phyloP scores from a whole-genome alignment of 225 moss, liverwort and hornwort genomes.

The Lunularia cruciata region DNA sequence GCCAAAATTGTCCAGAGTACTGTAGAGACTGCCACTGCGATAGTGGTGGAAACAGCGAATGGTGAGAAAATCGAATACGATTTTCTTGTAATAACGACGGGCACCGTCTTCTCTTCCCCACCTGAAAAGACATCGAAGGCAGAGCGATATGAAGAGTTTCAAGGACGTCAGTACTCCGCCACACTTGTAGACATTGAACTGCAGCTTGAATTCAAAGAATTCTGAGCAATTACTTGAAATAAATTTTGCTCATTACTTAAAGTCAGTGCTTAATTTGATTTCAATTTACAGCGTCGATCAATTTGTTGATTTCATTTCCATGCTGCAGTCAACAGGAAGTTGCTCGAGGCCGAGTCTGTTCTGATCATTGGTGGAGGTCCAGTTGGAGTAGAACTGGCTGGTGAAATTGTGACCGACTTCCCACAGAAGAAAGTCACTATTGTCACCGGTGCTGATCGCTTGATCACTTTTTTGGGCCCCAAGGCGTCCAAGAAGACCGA shows the following conservation, averaged over 20 bases:
- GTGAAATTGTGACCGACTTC: constrained; percentile 77
- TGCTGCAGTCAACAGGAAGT: constrained; percentile 57
- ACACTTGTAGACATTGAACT: not conserved
- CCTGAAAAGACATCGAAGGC: constrained; percentile 37
- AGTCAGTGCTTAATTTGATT: no score
- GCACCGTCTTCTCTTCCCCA: constrained; percentile 54
- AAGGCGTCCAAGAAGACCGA: constrained; percentile 67
- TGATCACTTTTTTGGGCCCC: constrained; percentile 64
- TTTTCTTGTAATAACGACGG: constrained; percentile 66
- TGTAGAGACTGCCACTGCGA: constrained; percentile 42
- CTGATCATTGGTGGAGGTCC: constrained; percentile 87
- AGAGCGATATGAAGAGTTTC: constrained; percentile 52
- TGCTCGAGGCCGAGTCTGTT: constrained; percentile 58
- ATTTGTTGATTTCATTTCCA: not conserved
- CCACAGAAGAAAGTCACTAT: constrained; percentile 74
- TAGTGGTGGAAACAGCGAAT: constrained; percentile 49
- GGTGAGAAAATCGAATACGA: constrained; percentile 60
- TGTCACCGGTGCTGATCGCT: constrained; percentile 57
- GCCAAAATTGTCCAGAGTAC: constrained; percentile 37
- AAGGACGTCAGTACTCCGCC: constrained; percentile 45
- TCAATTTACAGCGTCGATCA: no score
- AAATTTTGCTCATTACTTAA: no score
- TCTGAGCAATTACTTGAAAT: no score
- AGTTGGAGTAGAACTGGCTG: constrained; percentile 80
- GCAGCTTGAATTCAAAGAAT: not conserved